Evolutionary conservation across 2,329 filamentous ascomycete genomes (phyloP), one percentile per base, ranked within the genome.

Genomic region (Sporothrix pseudoabietina): DNA sequence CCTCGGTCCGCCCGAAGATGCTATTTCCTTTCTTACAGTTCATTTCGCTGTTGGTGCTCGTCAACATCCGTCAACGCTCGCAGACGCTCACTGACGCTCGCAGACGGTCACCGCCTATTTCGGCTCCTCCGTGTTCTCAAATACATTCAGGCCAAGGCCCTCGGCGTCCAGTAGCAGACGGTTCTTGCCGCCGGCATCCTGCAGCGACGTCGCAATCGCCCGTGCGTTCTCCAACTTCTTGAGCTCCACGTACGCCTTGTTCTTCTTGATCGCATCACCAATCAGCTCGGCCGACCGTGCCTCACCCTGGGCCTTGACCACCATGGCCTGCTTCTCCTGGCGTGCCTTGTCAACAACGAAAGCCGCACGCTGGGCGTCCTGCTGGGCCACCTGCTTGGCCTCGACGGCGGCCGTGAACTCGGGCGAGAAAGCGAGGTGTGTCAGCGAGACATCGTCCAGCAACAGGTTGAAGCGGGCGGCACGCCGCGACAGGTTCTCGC

Each of bases 191-290:
- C 93, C 92, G 73, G 87, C 88, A 82, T 97, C 94, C 83, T 98
- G 93, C 79, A 99, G 82, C 78, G 97, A 91, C 78, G 87, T 83
- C n/a, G 96, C 96, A 83, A 99, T 97, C 73, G 89, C 88, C 77
- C 93, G 89, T 7, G 96, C 96, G 80, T 98, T 99, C 86, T 99
- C 96, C 79, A 99, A 97, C 87, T 97, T 96, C 85, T 97, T 93
- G 81, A 99, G 89, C 84, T 98, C 96, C 76, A 99, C 90, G 82
- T 99, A 99, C 77, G 94, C 92, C 85, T 94, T 92, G 86, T 89
- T 97, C 92, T 98, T 99, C 93, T 98, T 99, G 90, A 99, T 97
- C 75, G 96, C 96, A 71, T 99, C 96, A 83, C 96, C 96, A 80
- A 99, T 98, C 76, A 99, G 91, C 85, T 99, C 94, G 65, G 96